These are phyloP conservation scores for Suillus subluteus DNA, from an alignment of 768 basidiomycete genomes.

Conservation along the genomic window DNA sequence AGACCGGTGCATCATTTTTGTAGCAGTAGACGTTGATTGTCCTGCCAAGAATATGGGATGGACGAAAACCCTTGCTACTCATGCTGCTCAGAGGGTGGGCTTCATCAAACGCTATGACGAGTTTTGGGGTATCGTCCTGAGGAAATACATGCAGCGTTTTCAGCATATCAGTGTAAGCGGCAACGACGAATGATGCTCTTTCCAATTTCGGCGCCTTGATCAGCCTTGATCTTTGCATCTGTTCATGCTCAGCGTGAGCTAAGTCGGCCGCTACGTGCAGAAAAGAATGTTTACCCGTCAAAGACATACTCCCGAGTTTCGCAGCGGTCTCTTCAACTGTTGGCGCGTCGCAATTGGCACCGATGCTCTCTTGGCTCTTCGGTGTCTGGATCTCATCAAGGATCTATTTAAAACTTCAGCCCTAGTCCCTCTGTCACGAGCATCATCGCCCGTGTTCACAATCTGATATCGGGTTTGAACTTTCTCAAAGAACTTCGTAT, in stretches of 20 bases:
- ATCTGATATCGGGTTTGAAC: neutral
- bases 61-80: neutral
- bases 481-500: constrained; percentile 4
- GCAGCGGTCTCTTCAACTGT: neutral
- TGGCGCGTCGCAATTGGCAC: neutral
- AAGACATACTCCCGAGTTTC: neutral
- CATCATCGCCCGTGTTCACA: neutral
- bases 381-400: neutral
- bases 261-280: neutral
- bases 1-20: neutral
- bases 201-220: neutral
- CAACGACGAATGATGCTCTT: neutral
- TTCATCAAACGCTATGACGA: constrained; percentile 7
- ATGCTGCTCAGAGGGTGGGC: constrained; percentile 6
- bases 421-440: neutral
- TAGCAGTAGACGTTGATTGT: neutral
- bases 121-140: neutral
- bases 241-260: neutral
- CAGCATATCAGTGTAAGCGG: neutral
- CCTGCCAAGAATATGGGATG: neutral
- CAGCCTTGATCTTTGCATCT: neutral
- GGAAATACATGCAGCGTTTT: neutral
- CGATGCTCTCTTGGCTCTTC: neutral
- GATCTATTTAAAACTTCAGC: neutral
- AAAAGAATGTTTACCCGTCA: neutral